These are phyloP conservation scores for Rubia yunnanensis DNA, from an alignment of 257 asterid genomes.

Conservation along the genomic window DNA sequence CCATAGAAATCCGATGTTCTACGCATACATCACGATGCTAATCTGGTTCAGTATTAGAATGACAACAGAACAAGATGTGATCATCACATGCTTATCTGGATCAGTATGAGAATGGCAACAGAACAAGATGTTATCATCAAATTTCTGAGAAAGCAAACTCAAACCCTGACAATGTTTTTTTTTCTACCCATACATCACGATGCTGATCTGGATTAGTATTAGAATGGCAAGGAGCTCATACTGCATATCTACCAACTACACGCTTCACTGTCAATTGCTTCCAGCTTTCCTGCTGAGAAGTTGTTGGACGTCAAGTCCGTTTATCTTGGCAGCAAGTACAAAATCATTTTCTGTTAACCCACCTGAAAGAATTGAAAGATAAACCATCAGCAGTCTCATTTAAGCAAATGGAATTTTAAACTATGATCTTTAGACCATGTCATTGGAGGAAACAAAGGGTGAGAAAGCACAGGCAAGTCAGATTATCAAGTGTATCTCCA, in stretches of 20 bases:
- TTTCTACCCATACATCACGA: neutral
- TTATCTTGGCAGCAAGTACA: conserved; percentile 85
- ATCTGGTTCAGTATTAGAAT: neutral
- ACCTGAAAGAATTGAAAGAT: conserved; percentile 32
- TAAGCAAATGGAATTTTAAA: neutral
- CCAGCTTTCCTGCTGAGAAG: conserved; percentile 64
- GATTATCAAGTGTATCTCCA: neutral
- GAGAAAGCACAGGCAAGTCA: neutral
- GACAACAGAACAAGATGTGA: no score
- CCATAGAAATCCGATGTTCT: neutral
- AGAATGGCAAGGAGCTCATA: neutral
- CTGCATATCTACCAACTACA: neutral
- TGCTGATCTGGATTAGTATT: neutral
- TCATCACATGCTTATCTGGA: no score
- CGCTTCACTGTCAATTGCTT: conserved; percentile 14
- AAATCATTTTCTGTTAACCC: conserved; percentile 95
- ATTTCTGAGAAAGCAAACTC: no score
- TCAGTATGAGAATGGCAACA: no score
- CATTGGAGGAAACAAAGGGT: neutral
- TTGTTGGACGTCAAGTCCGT: conserved; percentile 46
- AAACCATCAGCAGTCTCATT: neutral
- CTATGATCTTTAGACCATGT: neutral
- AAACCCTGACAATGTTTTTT: no score
- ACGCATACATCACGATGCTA: neutral
- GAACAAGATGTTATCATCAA: no score